A percentile compares a stretch with the other conserved stretches of the same genome.
These are phyloP conservation scores for Peribolospora kevripleyi DNA, from an alignment of 768 basidiomycete species.

Conservation along the genomic window DNA sequence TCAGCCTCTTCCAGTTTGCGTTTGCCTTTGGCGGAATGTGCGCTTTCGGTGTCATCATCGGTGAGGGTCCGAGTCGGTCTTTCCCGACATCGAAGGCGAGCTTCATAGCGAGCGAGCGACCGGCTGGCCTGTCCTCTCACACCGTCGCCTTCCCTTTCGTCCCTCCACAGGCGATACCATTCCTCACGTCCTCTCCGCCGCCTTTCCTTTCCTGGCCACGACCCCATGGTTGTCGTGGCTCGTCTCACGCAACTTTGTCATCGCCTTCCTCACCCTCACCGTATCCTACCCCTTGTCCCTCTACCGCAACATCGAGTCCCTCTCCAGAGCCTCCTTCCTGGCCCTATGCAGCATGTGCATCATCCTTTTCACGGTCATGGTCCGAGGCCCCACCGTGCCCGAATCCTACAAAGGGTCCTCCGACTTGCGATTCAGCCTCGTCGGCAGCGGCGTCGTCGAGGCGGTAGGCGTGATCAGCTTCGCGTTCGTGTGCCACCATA, in stretches of 20 bases:
- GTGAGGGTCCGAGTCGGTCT: slow-evolving; percentile 14
- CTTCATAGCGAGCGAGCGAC: no score
- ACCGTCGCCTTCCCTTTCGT: neutral
- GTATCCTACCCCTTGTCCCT: slow-evolving; percentile 87
- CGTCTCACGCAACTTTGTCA: slow-evolving; percentile 68
- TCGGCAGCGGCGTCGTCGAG: slow-evolving; percentile 63
- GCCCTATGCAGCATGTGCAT: slow-evolving; percentile 63
- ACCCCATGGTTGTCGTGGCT: slow-evolving; percentile 55
- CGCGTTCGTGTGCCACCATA: slow-evolving; percentile 94
- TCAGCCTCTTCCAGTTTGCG: slow-evolving; percentile 89
- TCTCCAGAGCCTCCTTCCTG: slow-evolving; percentile 71
- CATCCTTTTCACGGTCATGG: slow-evolving; percentile 62
- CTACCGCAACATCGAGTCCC: slow-evolving; percentile 92
- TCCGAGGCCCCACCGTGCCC: slow-evolving; percentile 55
- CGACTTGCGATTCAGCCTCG: slow-evolving; percentile 42
- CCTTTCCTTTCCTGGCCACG: slow-evolving; percentile 42
- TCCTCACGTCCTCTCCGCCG: slow-evolving; percentile 67
- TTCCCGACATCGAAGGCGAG: neutral
- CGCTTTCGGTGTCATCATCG: slow-evolving; percentile 89
- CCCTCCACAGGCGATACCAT: slow-evolving; percentile 55
- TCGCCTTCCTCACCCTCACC: slow-evolving; percentile 51
- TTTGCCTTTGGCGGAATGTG: slow-evolving; percentile 99
- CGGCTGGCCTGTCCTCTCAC: no score
- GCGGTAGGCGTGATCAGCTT: slow-evolving; percentile 88
- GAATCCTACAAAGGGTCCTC: slow-evolving; percentile 54